Base-by-base conservation (phyloP, 1,284 basidiomycete species). In the Sporisorium exsertum region DNA sequence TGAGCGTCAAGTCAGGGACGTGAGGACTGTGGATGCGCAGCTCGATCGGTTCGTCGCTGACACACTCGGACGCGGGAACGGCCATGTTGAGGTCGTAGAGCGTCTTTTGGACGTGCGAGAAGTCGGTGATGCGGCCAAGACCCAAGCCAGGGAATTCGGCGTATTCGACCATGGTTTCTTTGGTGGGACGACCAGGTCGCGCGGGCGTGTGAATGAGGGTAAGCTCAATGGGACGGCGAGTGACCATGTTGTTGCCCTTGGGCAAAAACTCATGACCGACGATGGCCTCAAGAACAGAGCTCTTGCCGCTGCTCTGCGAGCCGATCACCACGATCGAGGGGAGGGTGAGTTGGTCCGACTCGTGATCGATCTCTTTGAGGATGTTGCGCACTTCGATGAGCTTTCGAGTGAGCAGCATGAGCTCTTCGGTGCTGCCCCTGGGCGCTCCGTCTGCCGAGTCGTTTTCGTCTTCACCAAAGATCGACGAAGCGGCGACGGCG, bases 241-340 rank as follows among this genome's bases (percentile, higher is more conserved):
- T 99, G 50, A 99, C 97, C 97, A 99, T 99, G 87, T 99, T 99
- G 87, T 95, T 93, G 64, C 96, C 96, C 87, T 99, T 99, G 42
- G 96, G 97, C 45, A 99, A 87, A 86, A 99, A 99, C 86, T 99
- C 95, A 76, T 97, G 94, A 0, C 96, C 97, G 24, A 99, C 97
- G 76, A 99, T 94, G 2, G 97, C 93, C 86, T 99, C 96, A 59
- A 99, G 88, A 0, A 99, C 97, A 27, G 93, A 95, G 81, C 94
- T 96, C 89, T 99, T 99, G 5, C 96, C 96, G 5, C 94, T 95
- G 86, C 94, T 97, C 87, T 99, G 96, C 82, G 94, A 96, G 15
- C 96, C 96, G 75, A 99, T 94, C 55, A 99, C 97, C 40, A 99
- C 96, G 69, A 99, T 98, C 75, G 94, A 95, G 0, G 96, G 96